These are phyloP conservation scores for Paracamarosporium sp. DNA, from an alignment of 2,329 filamentous ascomycete genomes.

Conservation along the genomic window DNA sequence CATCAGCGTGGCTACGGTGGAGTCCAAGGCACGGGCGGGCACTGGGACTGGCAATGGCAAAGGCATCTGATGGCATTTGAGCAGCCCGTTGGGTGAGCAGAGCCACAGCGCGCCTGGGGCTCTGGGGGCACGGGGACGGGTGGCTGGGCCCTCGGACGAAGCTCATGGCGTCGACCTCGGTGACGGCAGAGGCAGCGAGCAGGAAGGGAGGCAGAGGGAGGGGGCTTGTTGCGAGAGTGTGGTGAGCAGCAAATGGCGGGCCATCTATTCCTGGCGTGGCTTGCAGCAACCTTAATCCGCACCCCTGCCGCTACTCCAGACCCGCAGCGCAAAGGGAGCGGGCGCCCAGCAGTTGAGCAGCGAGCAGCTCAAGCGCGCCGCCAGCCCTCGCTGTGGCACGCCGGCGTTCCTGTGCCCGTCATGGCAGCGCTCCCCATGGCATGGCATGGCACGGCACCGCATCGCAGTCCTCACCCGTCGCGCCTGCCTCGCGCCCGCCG, in stretches of 20 bases:
- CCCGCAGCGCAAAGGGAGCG: background rate
- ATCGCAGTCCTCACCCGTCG: background rate
- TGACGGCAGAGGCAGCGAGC: slow-evolving; percentile 23
- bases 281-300: slow-evolving; percentile 45
- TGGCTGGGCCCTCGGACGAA: slow-evolving; percentile 28
- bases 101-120: slow-evolving; percentile 19
- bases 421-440: too few species aligned
- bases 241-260: slow-evolving; percentile 39
- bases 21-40: too few species aligned
- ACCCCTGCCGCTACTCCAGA: slow-evolving; percentile 37
- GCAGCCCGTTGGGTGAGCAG: too few species aligned
- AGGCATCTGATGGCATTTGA: too few species aligned
- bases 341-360: too few species aligned
- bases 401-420: slow-evolving; percentile 4
- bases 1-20: slow-evolving; percentile 34
- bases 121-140: slow-evolving; percentile 19
- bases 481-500: slow-evolving; percentile 15
- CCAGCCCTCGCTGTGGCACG: slow-evolving; percentile 5
- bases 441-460: too few species aligned
- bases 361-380: too few species aligned
- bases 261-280: slow-evolving; percentile 48
- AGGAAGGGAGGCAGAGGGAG: slow-evolving; percentile 14
- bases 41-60: too few species aligned
- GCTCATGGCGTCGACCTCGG: slow-evolving; percentile 32
- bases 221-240: slow-evolving; percentile 22